Evolutionary conservation across 2,329 filamentous ascomycete genomes (phyloP), one percentile per base, ranked within the genome.

Genomic region (Aspergillus calidoustus): DNA sequence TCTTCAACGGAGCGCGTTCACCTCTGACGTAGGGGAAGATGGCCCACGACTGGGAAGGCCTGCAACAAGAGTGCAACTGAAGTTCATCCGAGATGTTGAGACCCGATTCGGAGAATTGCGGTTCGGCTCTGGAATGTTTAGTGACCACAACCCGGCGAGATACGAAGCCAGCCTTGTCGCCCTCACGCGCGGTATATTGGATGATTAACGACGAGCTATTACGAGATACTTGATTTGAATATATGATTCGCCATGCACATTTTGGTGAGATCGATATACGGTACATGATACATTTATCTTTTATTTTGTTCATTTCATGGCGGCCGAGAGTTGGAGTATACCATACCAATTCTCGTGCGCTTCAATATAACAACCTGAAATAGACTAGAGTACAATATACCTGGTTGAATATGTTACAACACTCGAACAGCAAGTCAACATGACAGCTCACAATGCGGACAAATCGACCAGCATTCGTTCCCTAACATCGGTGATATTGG

Each of bases 61-160:
- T 8, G 90, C 90, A 7, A 87, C 86, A 48, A 81, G 90, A 55
- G 86, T 91, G 46, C 86, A 91, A 63, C 77, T 93, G 54, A 89
- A 86, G 71, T 91, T 91, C 63, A 83, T 93, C 13, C 80, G 85
- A 59, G 87, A 93, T 73, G 90, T 92, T 31, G 89, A 92, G 71
- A 82, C 82, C 23, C 80, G 86, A 57, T 93, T 93, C 73, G 82
- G 85, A 30, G 90, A 93, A 77, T 79, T 92, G 47, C 81, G 84
- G 48, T 92, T 93, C 72, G 89, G 87, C 5, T 85, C 87, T 25
- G 87, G 88, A 51, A 91, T 92, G 89, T 79, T 93, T 75, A 83
- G 86, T 62, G 91, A 93, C 72, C 91, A 93, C 72, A 91, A 86
- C 66, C 91, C 91, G 3, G 89, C 86, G 28, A 82, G 87, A 66